phyloP scores from a whole-genome alignment of 257 asterid species.

The Capsicum rhomboideum region DNA sequence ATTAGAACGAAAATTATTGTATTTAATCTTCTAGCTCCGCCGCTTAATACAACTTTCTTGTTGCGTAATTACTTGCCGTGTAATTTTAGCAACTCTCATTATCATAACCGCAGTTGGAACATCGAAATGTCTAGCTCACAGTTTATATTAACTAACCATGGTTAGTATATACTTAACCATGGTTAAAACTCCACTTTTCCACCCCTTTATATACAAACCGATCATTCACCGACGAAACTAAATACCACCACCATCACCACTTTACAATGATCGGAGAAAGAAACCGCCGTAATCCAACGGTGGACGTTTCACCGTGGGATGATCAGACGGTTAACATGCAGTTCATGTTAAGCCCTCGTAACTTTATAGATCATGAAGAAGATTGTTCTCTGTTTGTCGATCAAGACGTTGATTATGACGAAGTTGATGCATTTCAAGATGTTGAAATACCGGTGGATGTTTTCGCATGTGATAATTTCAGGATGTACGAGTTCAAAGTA shows the following conservation, averaged over 20 bases:
- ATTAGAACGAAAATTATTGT: too few relatives aligned
- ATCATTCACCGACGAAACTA: neutral
- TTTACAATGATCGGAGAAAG: slow-evolving; percentile 47
- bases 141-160: slow-evolving; percentile 13
- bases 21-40: too few relatives aligned
- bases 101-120: slow-evolving; percentile 19
- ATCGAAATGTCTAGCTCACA: neutral
- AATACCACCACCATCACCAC: too few relatives aligned
- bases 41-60: too few relatives aligned
- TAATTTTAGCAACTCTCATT: slow-evolving; percentile 4
- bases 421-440: slow-evolving; percentile 10
- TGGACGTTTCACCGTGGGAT: slow-evolving; percentile 59
- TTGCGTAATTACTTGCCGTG: neutral
- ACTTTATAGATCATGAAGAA: too few relatives aligned
- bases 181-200: slow-evolving; percentile 34
- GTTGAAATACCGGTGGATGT: slow-evolving; percentile 53
- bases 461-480: slow-evolving; percentile 72
- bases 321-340: slow-evolving; percentile 13
- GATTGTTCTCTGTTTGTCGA: slow-evolving; percentile 20
- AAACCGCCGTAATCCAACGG: slow-evolving; percentile 16
- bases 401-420: slow-evolving; percentile 6
- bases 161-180: slow-evolving; percentile 22
- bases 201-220: slow-evolving; percentile 47
- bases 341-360: slow-evolving; percentile 32
- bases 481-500: slow-evolving; percentile 81